Evolutionary conservation across 2,329 filamentous ascomycete species (phyloP).

Genomic region (Penicillium freii): DNA sequence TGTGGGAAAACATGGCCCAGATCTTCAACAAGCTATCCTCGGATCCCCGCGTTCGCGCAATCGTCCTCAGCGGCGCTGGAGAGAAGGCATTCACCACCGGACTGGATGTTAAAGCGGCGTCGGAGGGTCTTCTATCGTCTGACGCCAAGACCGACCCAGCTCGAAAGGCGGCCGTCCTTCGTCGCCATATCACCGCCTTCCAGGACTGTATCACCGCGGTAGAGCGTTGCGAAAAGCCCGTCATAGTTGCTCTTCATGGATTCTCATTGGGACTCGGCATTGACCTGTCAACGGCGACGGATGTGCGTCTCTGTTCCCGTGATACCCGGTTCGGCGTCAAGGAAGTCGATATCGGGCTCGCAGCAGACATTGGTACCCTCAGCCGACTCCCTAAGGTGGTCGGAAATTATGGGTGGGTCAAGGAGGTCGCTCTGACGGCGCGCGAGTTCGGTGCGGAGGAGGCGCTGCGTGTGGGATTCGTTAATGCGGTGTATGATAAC

Average conservation of each 20-base stretch:
- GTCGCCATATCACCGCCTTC: conserved; percentile 72
- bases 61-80: conserved; percentile 78
- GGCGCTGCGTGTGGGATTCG: conserved; percentile 45
- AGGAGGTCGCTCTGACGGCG: conserved; percentile 48
- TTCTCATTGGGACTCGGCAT: conserved; percentile 75
- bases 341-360: conserved; percentile 51
- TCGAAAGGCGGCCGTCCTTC: conserved; percentile 60
- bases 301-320: conserved; percentile 42
- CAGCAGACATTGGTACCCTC: conserved; percentile 50
- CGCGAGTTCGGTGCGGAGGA: conserved; percentile 47
- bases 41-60: conserved; percentile 69
- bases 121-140: conserved; percentile 50
- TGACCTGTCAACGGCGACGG: conserved; percentile 53
- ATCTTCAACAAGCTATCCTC: conserved; percentile 71
- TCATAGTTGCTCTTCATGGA: conserved; percentile 78
- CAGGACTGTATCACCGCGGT: conserved; percentile 73
- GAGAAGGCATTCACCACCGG: conserved; percentile 82
- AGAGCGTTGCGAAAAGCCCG: conserved; percentile 88
- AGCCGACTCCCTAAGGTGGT: conserved; percentile 49
- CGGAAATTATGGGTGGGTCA: conserved; percentile 48
- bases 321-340: conserved; percentile 45
- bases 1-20: conserved; percentile 78
- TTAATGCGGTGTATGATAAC: conserved; percentile 39
- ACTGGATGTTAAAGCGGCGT: conserved; percentile 74
- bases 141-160: conserved; percentile 55